Evolutionary conservation across 805 yeast species (phyloP).

Genomic region (Teunomyces pallodes): DNA sequence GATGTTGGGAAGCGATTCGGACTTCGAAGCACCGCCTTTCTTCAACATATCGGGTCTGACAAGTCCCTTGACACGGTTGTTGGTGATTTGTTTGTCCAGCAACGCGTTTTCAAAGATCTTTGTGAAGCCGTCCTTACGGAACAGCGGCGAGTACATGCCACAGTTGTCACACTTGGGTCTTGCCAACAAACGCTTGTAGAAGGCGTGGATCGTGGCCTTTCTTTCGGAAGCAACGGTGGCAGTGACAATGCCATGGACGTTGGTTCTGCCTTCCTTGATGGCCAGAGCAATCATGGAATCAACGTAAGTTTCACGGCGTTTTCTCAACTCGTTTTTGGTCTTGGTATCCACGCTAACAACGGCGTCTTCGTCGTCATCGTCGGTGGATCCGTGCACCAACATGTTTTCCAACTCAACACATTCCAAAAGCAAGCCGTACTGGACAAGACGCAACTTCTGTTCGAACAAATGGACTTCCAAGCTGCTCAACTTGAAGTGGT

Average conservation of each 20-base stretch:
- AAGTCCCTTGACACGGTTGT: slow-evolving; percentile 81
- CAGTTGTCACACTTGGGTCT: slow-evolving; percentile 94
- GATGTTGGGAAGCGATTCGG: slow-evolving; percentile 41
- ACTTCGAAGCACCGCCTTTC: slow-evolving; percentile 16
- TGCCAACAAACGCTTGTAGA: slow-evolving; percentile 67
- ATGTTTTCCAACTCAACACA: slow-evolving; percentile 70
- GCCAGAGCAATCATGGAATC: slow-evolving; percentile 69
- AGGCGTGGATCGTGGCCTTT: slow-evolving; percentile 66
- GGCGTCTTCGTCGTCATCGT: slow-evolving; percentile 49
- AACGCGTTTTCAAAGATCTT: slow-evolving; percentile 89
- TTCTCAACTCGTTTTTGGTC: slow-evolving; percentile 47
- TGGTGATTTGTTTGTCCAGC: slow-evolving; percentile 73
- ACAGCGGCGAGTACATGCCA: slow-evolving; percentile 90
- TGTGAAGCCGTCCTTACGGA: slow-evolving; percentile 91
- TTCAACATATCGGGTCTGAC: slow-evolving; percentile 69
- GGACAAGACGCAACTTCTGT: slow-evolving; percentile 78
- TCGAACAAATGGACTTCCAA: slow-evolving; percentile 71
- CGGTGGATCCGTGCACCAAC: slow-evolving; percentile 37
- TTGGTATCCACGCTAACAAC: slow-evolving; percentile 43
- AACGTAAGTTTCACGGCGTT: slow-evolving; percentile 68
- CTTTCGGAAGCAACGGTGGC: slow-evolving; percentile 88
- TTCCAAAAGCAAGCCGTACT: slow-evolving; percentile 85
- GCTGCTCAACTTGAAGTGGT: slow-evolving; percentile 68
- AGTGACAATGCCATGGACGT: slow-evolving; percentile 67
- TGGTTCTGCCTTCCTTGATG: slow-evolving; percentile 69